Evolutionary conservation across 441 rosid genomes (phyloP).

Genomic region (Hura crepitans): DNA sequence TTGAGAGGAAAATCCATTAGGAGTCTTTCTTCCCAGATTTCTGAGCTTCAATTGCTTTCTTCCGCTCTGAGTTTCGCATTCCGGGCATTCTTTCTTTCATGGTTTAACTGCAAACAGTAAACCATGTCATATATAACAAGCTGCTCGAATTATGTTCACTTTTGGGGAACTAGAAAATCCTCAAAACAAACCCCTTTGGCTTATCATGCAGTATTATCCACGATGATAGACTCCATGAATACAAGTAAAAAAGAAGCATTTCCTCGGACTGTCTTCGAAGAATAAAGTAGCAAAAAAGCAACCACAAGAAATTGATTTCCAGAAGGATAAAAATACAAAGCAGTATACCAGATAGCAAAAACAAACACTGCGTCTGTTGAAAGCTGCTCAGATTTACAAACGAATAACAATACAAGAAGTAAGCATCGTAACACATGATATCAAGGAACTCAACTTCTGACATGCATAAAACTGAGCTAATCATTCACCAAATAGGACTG

Average conservation of each 20-base stretch:
- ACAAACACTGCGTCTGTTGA: background rate
- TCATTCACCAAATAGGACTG: background rate
- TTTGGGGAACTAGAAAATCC: background rate
- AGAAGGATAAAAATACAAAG: background rate
- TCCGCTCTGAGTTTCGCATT: conserved; percentile 60
- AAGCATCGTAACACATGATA: no score
- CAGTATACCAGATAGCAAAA: background rate
- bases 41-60: conserved; percentile 41
- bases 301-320: background rate
- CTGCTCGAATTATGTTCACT: background rate
- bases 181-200: background rate
- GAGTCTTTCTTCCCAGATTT: conserved; percentile 26
- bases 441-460: background rate
- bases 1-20: background rate
- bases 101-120: conserved; percentile 38
- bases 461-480: background rate
- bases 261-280: no score
- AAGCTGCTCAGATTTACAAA: background rate
- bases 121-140: conserved; percentile 14
- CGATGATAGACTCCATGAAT: no score
- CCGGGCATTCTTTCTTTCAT: conserved; percentile 39
- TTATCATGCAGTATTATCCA: background rate
- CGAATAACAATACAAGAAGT: background rate
- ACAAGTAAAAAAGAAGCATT: no score
- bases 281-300: background rate